Evolutionary conservation across 352 stramenopile species (phyloP).

Genomic region (Phytophthora multivora): DNA sequence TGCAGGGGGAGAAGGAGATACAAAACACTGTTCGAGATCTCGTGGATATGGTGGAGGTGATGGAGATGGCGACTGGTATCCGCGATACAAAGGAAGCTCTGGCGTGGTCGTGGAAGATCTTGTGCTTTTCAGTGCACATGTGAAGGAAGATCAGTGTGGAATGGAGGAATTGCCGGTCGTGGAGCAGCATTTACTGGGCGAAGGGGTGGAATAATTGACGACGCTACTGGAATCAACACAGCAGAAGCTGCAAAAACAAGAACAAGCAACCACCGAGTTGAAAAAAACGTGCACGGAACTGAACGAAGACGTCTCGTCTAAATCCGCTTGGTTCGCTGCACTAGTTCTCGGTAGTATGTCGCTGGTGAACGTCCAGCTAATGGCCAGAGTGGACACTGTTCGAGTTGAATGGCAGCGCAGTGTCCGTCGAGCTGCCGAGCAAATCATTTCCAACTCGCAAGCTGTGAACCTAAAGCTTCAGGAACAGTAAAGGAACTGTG

Average conservation of each 20-base stretch:
- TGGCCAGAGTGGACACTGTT: background rate
- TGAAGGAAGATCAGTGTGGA: background rate
- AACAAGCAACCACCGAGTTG: background rate
- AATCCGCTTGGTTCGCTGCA: background rate
- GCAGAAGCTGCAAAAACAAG: background rate
- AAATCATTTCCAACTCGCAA: background rate
- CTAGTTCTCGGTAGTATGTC: constrained; percentile 6
- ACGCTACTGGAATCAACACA: constrained; percentile 5
- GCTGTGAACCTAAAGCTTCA: too few relatives aligned
- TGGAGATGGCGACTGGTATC: background rate
- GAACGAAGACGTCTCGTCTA: constrained; percentile 3
- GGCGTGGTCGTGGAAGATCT: background rate
- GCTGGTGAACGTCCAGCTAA: constrained; percentile 4
- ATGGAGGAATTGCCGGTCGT: background rate
- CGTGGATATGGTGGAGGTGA: constrained; percentile 17
- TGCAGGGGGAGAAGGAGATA: constrained; percentile 1
- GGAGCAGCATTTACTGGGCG: background rate
- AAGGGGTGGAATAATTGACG: background rate
- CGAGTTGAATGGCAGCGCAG: background rate
- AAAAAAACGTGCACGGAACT: background rate
- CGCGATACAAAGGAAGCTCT: constrained; percentile 1
- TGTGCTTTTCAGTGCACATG: too few relatives aligned
- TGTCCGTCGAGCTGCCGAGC: background rate
- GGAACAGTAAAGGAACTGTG: too few relatives aligned
- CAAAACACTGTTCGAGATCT: constrained; percentile 1